Percentiles rank a stretch among this genome's conserved stretches.
phyloP scores from a whole-genome alignment of 306 rosid species.

The Alnus rubra region DNA sequence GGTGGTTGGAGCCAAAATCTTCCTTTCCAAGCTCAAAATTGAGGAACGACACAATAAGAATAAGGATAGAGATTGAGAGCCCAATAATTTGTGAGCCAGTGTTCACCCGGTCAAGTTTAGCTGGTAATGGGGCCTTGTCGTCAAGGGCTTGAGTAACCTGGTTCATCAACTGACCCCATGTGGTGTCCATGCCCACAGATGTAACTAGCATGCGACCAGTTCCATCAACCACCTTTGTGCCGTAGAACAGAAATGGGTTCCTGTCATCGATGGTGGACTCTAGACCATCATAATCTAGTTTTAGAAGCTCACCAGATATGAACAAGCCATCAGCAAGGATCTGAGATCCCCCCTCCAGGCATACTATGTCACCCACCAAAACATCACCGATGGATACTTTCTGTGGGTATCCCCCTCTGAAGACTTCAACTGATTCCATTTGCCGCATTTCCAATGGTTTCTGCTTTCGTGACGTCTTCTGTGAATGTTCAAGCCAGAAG shows the following conservation, averaged over 20 bases:
- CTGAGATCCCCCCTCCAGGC: constrained; percentile 5
- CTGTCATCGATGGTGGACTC: not conserved
- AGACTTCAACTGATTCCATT: not conserved
- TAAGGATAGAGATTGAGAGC: constrained; percentile 4
- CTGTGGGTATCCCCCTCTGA: not conserved
- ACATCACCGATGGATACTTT: not conserved
- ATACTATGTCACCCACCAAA: constrained; percentile 17
- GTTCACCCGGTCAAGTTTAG: constrained; percentile 21
- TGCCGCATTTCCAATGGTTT: not conserved
- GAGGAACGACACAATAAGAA: constrained; percentile 7
- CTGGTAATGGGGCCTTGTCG: not conserved
- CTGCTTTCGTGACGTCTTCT: not conserved
- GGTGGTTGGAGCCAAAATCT: not conserved
- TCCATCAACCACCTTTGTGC: constrained; percentile 25
- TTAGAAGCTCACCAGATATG: constrained; percentile 4
- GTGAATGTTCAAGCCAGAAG: not conserved
- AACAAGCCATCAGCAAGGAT: constrained; percentile 33
- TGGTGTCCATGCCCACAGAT: constrained; percentile 10
- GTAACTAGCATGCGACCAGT: constrained; percentile 29
- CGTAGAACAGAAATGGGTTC: constrained; percentile 24
- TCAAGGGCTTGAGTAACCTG: not conserved
- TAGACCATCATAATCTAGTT: constrained; percentile 6
- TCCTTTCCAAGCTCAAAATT: not conserved
- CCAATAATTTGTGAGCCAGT: not conserved
- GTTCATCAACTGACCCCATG: not conserved